A percentile compares a stretch with the other conserved stretches of the same genome.
These are phyloP conservation scores for Xylariomycetidae sp. DNA, from an alignment of 2,329 filamentous ascomycete genomes.

Conservation along the genomic window DNA sequence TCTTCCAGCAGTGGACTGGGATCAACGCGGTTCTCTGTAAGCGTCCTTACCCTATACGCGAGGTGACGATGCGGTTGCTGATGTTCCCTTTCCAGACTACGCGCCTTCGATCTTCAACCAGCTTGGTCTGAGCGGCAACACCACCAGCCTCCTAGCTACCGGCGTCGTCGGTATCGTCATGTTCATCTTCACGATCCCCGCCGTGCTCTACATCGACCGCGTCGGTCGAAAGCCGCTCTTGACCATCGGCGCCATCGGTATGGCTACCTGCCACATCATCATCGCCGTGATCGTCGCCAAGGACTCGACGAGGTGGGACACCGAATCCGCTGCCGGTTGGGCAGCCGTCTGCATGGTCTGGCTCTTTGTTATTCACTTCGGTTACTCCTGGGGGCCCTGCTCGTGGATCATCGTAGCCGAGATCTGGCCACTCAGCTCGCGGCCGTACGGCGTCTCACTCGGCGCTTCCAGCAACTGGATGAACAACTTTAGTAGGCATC, in stretches of 20 bases:
- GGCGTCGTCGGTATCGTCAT: slow-evolving; percentile 69
- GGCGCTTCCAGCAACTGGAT: slow-evolving; percentile 60
- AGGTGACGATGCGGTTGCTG: no score
- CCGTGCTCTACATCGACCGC: slow-evolving; percentile 62
- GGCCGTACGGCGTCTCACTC: slow-evolving; percentile 66
- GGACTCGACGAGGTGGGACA: slow-evolving; percentile 53
- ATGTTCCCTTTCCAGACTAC: no score
- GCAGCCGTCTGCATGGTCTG: slow-evolving; percentile 64
- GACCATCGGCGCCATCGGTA: slow-evolving; percentile 61
- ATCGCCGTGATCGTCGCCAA: slow-evolving; percentile 65
- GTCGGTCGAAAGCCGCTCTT: slow-evolving; percentile 60
- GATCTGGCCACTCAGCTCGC: slow-evolving; percentile 67
- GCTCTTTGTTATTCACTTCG: slow-evolving; percentile 72
- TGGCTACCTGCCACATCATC: slow-evolving; percentile 67
- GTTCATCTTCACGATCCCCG: slow-evolving; percentile 63
- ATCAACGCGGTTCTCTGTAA: slow-evolving; percentile 55
- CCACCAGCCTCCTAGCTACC: slow-evolving; percentile 58
- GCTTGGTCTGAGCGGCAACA: slow-evolving; percentile 52
- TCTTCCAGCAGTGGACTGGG: slow-evolving; percentile 50
- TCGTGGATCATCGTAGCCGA: slow-evolving; percentile 73
- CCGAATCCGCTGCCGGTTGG: slow-evolving; percentile 62
- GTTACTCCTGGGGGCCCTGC: slow-evolving; percentile 70
- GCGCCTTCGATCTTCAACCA: slow-evolving; percentile 65
- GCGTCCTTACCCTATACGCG: not conserved
- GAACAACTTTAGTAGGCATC: slow-evolving; percentile 45